Percentiles rank a stretch among this genome's conserved stretches.
phyloP scores from a whole-genome alignment of 768 basidiomycete species.

The Boletus tomentosulus region DNA sequence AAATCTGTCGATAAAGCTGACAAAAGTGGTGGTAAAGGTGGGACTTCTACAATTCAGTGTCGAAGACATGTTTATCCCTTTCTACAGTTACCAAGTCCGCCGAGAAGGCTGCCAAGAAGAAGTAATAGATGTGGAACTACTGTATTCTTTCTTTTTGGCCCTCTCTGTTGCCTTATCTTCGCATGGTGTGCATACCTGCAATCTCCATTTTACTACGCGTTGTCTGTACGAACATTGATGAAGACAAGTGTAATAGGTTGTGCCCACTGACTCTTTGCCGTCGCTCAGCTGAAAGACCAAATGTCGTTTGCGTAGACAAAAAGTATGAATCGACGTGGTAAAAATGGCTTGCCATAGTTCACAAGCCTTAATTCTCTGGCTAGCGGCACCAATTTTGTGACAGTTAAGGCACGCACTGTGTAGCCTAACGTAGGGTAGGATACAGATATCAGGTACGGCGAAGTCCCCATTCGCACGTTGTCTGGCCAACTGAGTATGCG shows the following conservation, averaged over 20 bases:
- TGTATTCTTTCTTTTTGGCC: constrained; percentile 53
- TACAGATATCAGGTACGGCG: too few species aligned
- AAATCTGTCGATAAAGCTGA: constrained; percentile 96
- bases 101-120: constrained; percentile 95
- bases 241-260: constrained; percentile 31
- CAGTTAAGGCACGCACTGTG: too few species aligned
- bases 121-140: constrained; percentile 76
- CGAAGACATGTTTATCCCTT: constrained; percentile 10
- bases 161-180: constrained; percentile 30
- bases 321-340: too few species aligned
- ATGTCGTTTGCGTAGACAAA: too few species aligned
- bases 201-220: constrained; percentile 33
- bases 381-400: too few species aligned
- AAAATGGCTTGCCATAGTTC: too few species aligned
- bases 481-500: too few species aligned
- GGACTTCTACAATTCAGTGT: constrained; percentile 19
- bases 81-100: constrained; percentile 84
- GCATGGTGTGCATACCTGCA: constrained; percentile 33
- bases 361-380: too few species aligned
- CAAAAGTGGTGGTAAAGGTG: constrained; percentile 82
- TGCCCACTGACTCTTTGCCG: constrained; percentile 3
- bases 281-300: background rate
- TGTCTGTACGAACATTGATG: constrained; percentile 49
- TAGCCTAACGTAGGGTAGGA: too few species aligned
- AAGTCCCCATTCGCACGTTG: too few species aligned